Evolutionary conservation across 257 asterid species (phyloP), one percentile per base, ranked within the genome.

Genomic region (Solanum raphanifolium): DNA sequence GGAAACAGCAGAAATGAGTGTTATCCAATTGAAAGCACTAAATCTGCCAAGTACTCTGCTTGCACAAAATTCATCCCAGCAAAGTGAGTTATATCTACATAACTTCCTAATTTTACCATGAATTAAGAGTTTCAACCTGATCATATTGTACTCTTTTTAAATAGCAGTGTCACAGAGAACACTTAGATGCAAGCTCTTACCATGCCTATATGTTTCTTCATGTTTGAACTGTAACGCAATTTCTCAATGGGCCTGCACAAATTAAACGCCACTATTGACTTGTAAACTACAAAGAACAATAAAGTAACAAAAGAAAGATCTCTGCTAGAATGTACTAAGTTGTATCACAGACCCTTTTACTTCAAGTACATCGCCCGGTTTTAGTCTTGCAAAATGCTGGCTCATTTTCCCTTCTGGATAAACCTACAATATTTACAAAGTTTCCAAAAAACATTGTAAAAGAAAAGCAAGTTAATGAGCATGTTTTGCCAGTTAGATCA

Each of bases 391-490:
- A 91, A 95, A 95, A 89, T 95, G 99, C 92, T 95, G 99, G 89
- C 98, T 97, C 99, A 97, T 97, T 93, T 94, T 94, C 88, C 99
- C 99, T 89, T 97, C 98, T 73, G 99, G 99, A 88, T 97, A 97
- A 78, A 97, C 93, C 99, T 96, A 93, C 58, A 89, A 71, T 88
- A 88, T 9, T 18, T 27, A 48, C 35, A 82, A n/a, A 39, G 83
- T 52, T 81, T 31, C 86, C 69, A 5, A 48, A 23, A 48, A 48
- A 82, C 41, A 82, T 48, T 82, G 69, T 29, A 82, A 31, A 74
- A 82, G 71, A 82, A 82, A 48, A 48, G 71, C 13, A 18, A 55
- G 86, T 31, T 20, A 31, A 82, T 27, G 21, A 82, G 35, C 43
- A 82, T 48, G 69, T 48, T 82, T 66, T 48, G 7, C 43, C 38